Evolutionary conservation across 495 filamentous ascomycete species (phyloP), one percentile per base, ranked within the genome.

Genomic region (Rostrohypoxylon terebratum): DNA sequence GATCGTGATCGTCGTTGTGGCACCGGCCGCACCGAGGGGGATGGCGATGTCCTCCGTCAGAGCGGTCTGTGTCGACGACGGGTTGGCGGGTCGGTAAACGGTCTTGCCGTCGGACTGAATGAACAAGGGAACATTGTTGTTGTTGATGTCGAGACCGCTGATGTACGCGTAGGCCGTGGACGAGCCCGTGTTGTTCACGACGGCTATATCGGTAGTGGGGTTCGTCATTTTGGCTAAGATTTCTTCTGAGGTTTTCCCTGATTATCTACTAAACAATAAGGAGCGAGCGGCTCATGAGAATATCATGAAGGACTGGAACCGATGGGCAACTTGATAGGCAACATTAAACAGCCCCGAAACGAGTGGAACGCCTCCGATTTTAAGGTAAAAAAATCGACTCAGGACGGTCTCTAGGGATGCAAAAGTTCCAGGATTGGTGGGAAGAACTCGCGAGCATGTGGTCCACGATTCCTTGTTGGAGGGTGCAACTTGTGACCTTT

Each of bases 151-250:
- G 18, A 81, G 83, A 33, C 91, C 91, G 0, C 90, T 93, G 68
- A 93, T 85, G 71, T 91, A 92, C n/a, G 88, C 91, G 75, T 87
- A 92, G 21, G 90, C 87, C 25, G 80, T 85, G 68, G 80, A 79
- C 0, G 88, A 89, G n/a, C 79, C 78, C 14, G 89, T 90, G 59
- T 86, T 83, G 75, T 94, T 94, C 69, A 86, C 81, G 20, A 94
- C 78, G 16, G 83, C 85, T 68, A 93, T 84, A 20, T 85, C 81
- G 38, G 91, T 78, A 9, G 78, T 81, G 18, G 80, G 67, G 44
- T 83, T 86, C 44, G 82, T 77, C 77, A 83, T 84, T 31, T 67
- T 72, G 61, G 20, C 57, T 51, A 8, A 11, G 28, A 11, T 55
- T 50, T 21, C 47, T 50, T 21, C 47, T 13, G 16, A 13, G 16